phyloP scores from a whole-genome alignment of 139 green algal genomes.

The Coelastrella sp. region DNA sequence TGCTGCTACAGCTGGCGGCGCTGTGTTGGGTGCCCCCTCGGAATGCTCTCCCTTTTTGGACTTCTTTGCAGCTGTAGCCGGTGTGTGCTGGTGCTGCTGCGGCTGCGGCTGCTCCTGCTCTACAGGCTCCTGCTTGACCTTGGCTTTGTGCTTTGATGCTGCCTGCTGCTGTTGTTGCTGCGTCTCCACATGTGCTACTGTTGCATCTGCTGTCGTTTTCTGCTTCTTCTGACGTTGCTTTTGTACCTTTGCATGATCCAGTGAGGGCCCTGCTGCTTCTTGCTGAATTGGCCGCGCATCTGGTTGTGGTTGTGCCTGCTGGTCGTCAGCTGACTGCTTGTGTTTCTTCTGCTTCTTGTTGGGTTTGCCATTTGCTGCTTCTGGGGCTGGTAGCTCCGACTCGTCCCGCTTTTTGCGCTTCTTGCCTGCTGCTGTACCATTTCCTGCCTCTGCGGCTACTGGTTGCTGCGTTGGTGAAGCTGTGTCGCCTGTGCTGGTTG shows the following conservation, averaged over 20 bases:
- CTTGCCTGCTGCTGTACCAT: not conserved
- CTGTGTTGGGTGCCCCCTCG: not conserved
- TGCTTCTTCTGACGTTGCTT: not conserved
- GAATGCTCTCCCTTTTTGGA: not conserved
- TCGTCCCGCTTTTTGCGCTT: not conserved
- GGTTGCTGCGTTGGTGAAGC: slow-evolving; percentile 1
- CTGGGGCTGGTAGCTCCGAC: not conserved
- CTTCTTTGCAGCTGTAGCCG: not conserved
- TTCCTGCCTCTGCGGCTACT: slow-evolving; percentile 1
- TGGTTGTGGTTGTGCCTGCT: not conserved
- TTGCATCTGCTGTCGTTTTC: not conserved
- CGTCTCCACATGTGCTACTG: not conserved
- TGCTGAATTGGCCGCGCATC: not conserved
- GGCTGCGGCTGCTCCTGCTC: not conserved
- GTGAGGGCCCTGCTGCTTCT: not conserved
- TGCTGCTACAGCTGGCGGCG: not conserved
- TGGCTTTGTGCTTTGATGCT: not conserved
- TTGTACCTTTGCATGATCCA: not conserved
- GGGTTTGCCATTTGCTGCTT: not conserved
- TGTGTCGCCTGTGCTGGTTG: slow-evolving; percentile 1
- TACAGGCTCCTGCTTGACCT: not conserved
- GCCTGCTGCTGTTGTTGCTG: not conserved
- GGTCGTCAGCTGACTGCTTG: not conserved
- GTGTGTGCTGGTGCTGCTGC: not conserved
- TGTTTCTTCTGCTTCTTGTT: slow-evolving; percentile 9